Base-by-base conservation (phyloP, 495 filamentous ascomycete genomes). In the Lindgomyces ingoldianus region DNA sequence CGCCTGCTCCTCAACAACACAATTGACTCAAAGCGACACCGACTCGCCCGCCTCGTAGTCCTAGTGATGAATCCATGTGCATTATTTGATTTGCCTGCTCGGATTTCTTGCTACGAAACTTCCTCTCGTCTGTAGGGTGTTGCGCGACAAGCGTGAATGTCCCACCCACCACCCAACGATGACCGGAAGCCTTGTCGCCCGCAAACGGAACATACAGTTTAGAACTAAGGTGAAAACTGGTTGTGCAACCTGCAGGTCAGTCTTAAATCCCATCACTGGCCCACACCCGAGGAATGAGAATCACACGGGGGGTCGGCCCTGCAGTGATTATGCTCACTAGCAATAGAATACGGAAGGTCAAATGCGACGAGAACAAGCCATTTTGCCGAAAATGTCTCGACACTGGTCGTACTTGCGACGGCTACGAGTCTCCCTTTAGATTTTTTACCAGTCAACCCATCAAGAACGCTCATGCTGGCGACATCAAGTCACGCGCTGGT, bases 361-460 rank as follows among this genome's bases (percentile, higher is more conserved):
- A 62, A 62, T 62, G 59, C 36, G 67, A 68, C 67, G 69, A 75
- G 64, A 69, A 66, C 63, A 74, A 74, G 65, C 71, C 71, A 47
- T 76, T 64, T 57, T 75, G 67, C 61, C 62, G 71, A 64, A 70
- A 54, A 62, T 73, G 73, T 72, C 41, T 57, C 36, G 29, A 39
- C 42, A 68, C 65, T 51, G 65, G 65, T 51, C 65, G 65, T 44
- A 63, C 36, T 50, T 68, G 65, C 65, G 65, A 68, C 48, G 65
- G 65, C 60, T 69, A 74, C 72, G 71, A 72, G 39, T 74, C 73
- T 57, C 73, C 67, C 51, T 74, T 74, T 67, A 73, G 66, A 53
- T 18, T 61, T 44, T 64, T 56, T 26, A 64, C 60, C 41, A 39
- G 36, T 49, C 39, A 64, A 56, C 19, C 41, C 24, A 60, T 60